Percentiles rank a stretch among this genome's conserved stretches.
These are phyloP conservation scores for Arthroderma sp. DNA, from an alignment of 2,329 filamentous ascomycete species.

Conservation along the genomic window DNA sequence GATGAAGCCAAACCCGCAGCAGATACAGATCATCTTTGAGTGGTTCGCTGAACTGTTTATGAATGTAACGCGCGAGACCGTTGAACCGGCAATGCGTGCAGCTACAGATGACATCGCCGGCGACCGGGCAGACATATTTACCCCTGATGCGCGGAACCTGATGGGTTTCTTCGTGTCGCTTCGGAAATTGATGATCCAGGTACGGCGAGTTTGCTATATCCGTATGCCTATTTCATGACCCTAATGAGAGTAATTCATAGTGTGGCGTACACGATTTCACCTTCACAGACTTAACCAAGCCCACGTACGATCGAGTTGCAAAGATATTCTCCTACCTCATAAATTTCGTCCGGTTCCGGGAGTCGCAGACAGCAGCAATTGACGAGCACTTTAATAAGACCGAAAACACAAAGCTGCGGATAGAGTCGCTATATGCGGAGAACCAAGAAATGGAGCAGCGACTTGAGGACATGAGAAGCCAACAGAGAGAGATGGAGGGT, in stretches of 20 bases:
- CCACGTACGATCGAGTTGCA: conserved; percentile 76
- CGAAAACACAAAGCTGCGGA: conserved; percentile 71
- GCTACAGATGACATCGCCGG: conserved; percentile 71
- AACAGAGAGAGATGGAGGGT: conserved; percentile 65
- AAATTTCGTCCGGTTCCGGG: conserved; percentile 95
- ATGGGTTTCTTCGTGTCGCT: conserved; percentile 91
- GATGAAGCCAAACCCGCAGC: conserved; percentile 82
- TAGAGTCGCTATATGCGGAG: conserved; percentile 70
- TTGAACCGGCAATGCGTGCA: conserved; percentile 89
- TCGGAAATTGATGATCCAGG: conserved; percentile 60
- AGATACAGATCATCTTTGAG: conserved; percentile 96
- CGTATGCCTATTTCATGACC: neutral
- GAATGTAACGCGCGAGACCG: conserved; percentile 82
- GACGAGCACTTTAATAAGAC: conserved; percentile 89
- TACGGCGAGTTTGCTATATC: conserved; percentile 15
- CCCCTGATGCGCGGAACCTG: conserved; percentile 77
- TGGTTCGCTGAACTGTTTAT: conserved; percentile 91
- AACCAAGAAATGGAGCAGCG: conserved; percentile 78
- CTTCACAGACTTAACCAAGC: conserved; percentile 81
- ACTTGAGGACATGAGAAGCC: conserved; percentile 66
- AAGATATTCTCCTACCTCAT: conserved; percentile 97
- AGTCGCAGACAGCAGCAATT: conserved; percentile 78
- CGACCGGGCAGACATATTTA: conserved; percentile 70
- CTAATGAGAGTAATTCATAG: conserved; percentile 25
- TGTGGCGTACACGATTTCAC: conserved; percentile 90